A percentile compares a stretch with the other conserved stretches of the same genome.
phyloP scores from a whole-genome alignment of 371 early-diverging fungal species.

The Rhizomucor pusillus region DNA sequence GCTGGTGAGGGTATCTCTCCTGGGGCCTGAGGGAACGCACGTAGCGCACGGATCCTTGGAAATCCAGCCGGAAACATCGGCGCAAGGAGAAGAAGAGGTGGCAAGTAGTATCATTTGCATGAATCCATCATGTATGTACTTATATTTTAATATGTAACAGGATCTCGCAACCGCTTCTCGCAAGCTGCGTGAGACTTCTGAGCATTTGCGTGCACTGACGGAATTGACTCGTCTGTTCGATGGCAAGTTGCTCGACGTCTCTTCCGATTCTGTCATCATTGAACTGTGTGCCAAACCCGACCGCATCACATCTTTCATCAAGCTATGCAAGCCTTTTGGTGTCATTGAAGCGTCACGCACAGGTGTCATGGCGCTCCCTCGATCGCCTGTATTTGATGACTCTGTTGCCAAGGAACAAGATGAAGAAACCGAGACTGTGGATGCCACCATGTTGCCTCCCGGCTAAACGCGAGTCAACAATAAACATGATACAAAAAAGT shows the following conservation, averaged over 20 bases:
- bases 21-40: conserved; percentile 68
- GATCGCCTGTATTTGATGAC: conserved; percentile 73
- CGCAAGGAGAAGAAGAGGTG: conserved; percentile 28
- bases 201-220: conserved; percentile 78
- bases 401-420: conserved; percentile 55
- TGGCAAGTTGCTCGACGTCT: conserved; percentile 86
- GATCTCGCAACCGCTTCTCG: conserved; percentile 32
- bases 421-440: conserved; percentile 57
- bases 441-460: conserved; percentile 88
- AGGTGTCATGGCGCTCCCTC: conserved; percentile 93
- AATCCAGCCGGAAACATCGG: conserved; percentile 7
- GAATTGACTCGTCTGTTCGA: conserved; percentile 83
- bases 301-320: conserved; percentile 87
- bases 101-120: background rate
- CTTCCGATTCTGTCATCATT: conserved; percentile 75
- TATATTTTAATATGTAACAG: conserved; percentile 1
- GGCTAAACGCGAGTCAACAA: too few relatives aligned
- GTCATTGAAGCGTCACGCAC: conserved; percentile 88
- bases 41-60: conserved; percentile 26
- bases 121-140: background rate
- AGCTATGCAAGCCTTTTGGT: conserved; percentile 89
- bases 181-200: conserved; percentile 61
- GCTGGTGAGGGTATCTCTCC: conserved; percentile 88
- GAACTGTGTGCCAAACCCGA: conserved; percentile 85
- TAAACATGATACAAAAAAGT: too few relatives aligned